Conservation (phyloP, 2,329 filamentous ascomycete genomes). For the Chrysoporthe cubensis region DNA sequence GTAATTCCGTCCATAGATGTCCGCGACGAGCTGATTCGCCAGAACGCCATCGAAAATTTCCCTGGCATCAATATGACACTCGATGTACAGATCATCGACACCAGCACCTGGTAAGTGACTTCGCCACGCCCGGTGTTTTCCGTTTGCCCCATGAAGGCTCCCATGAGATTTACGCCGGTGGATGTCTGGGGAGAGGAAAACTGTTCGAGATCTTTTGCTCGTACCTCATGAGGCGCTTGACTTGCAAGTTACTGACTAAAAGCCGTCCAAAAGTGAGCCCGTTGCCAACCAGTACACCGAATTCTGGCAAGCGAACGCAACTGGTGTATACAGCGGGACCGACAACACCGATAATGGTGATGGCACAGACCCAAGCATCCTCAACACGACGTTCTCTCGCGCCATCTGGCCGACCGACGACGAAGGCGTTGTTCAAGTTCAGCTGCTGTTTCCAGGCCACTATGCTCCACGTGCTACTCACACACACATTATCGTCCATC, state of each 20-base stretch:
- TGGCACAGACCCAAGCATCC: conserved; percentile 8
- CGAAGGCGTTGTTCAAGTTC: conserved; percentile 17
- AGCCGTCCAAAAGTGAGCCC: conserved; percentile 39
- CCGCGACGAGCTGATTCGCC: conserved; percentile 14
- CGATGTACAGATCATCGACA: conserved; percentile 56
- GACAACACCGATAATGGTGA: conserved; percentile 13
- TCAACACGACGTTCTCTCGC: conserved; percentile 19
- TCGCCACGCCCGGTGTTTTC: no score
- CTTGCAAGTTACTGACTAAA: background rate
- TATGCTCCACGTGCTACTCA: conserved; percentile 19
- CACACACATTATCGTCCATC: conserved; percentile 40
- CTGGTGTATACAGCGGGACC: conserved; percentile 16
- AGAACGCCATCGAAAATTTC: conserved; percentile 11
- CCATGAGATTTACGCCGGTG: no score
- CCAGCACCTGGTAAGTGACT: conserved; percentile 44
- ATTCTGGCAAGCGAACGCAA: conserved; percentile 44
- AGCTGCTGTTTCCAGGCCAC: conserved; percentile 17
- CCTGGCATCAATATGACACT: conserved; percentile 52
- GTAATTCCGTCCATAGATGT: background rate
- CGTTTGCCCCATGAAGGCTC: no score
- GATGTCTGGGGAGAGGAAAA: no score
- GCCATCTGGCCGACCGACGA: conserved; percentile 19
- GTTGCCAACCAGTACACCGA: conserved; percentile 48
- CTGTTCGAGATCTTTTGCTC: background rate
- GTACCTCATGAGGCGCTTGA: background rate